Percentiles rank a stretch among this genome's conserved stretches.
Conservation (phyloP, 2,329 filamentous ascomycete species). For the Colletotrichum agaves region DNA sequence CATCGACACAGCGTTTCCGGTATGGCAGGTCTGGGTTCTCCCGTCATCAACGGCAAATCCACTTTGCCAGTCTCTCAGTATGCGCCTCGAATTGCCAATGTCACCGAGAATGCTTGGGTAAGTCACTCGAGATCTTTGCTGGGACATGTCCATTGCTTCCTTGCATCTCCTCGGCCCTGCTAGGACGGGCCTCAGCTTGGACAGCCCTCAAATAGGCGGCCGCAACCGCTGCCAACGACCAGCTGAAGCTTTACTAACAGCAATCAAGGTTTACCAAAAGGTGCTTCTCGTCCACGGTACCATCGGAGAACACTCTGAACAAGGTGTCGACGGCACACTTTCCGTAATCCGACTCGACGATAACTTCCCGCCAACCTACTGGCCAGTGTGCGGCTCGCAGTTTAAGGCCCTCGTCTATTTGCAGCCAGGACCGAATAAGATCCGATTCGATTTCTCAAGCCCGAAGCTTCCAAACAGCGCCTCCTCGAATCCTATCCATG, state of each 20-base stretch:
- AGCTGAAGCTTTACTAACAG: conserved; percentile 41
- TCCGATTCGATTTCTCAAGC: conserved; percentile 89
- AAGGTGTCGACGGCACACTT: conserved; percentile 74
- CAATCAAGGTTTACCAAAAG: conserved; percentile 85
- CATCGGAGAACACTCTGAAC: conserved; percentile 77
- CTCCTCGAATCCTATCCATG: conserved; percentile 76
- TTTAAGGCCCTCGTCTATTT: conserved; percentile 94
- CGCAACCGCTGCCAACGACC: conserved; percentile 1
- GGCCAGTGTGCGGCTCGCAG: conserved; percentile 89
- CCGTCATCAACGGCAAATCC: conserved; percentile 63
- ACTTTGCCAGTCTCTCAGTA: conserved; percentile 77
- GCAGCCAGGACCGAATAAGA: conserved; percentile 87
- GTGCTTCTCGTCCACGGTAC: conserved; percentile 84
- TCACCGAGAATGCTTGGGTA: conserved; percentile 88
- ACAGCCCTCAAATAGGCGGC: conserved; percentile 13
- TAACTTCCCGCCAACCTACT: conserved; percentile 81
- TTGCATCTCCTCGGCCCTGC: background rate
- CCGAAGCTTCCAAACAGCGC: conserved; percentile 80
- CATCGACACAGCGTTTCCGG: conserved; percentile 74
- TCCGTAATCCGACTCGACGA: conserved; percentile 87
- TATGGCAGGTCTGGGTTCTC: conserved; percentile 70
- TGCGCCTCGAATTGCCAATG: conserved; percentile 81
- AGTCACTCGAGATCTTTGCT: conserved; percentile 43
- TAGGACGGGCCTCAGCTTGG: background rate
- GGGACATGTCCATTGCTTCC: background rate